A percentile compares a stretch with the other conserved stretches of the same genome.
These are phyloP conservation scores for Arabidopsis arenosa DNA, from an alignment of 345 rosid species.

Conservation along the genomic window DNA sequence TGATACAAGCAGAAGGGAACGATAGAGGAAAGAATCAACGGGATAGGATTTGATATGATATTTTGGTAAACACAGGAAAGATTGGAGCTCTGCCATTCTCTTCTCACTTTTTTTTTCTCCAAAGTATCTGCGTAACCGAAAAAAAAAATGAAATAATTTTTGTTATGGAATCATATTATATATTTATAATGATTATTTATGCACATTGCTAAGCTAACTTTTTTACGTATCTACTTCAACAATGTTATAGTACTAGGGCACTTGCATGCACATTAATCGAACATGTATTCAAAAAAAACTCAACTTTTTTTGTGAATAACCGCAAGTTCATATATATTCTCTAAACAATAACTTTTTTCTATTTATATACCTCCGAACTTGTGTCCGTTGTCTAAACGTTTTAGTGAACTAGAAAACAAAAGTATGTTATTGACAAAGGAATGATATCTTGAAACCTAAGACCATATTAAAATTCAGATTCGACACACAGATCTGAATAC, in stretches of 20 bases:
- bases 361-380: background rate
- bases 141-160: conserved; percentile 2
- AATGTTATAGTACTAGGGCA: background rate
- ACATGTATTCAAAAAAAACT: background rate
- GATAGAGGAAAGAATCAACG: conserved; percentile 35
- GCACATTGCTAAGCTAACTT: too few species aligned
- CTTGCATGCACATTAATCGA: background rate
- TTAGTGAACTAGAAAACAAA: background rate
- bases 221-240: background rate
- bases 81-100: conserved; percentile 27
- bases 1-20: conserved; percentile 27
- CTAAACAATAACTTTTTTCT: background rate
- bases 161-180: background rate
- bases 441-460: background rate
- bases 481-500: background rate
- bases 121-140: conserved; percentile 23
- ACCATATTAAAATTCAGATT: background rate
- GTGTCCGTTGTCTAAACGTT: background rate
- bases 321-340: background rate
- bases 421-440: background rate
- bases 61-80: conserved; percentile 12
- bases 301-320: background rate
- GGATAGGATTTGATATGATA: conserved; percentile 13
- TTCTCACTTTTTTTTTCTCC: conserved; percentile 19
- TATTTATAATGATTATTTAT: background rate